Evolutionary conservation across 306 rosid genomes (phyloP).

Genomic region (Lathyrus oleraceus): DNA sequence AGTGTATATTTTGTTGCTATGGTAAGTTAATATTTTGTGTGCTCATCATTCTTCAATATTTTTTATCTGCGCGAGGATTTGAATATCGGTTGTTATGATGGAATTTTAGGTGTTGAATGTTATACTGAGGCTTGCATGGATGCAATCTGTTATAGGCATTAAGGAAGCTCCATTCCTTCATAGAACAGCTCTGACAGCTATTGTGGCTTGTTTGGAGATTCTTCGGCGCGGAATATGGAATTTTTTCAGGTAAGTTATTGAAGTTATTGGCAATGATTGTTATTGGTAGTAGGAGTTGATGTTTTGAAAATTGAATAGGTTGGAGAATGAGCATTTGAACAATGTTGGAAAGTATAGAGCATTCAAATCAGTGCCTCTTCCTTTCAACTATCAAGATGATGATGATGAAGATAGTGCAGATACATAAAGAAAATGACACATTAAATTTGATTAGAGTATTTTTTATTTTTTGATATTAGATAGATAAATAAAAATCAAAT

Average conservation of each 20-base stretch:
- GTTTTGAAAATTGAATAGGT: conserved; percentile 23
- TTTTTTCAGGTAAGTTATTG: conserved; percentile 63
- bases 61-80: background rate
- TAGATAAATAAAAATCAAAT: no score
- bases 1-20: conserved; percentile 68
- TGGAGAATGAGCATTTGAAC: conserved; percentile 52
- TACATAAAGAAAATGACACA: no score
- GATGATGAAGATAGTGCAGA: conserved; percentile 5
- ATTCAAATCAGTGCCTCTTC: conserved; percentile 76
- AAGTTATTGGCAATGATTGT: background rate
- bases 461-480: no score
- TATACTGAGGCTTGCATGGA: conserved; percentile 63
- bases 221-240: conserved; percentile 89
- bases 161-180: conserved; percentile 60
- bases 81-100: background rate
- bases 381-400: conserved; percentile 53
- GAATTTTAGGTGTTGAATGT: conserved; percentile 66
- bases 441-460: no score
- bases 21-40: conserved; percentile 34
- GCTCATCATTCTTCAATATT: background rate
- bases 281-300: conserved; percentile 1
- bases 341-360: conserved; percentile 76
- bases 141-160: conserved; percentile 69
- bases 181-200: conserved; percentile 54
- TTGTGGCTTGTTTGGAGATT: conserved; percentile 73